Evolutionary conservation across 2,329 filamentous ascomycete species (phyloP).

Genomic region (Sclerotinia glacialis): DNA sequence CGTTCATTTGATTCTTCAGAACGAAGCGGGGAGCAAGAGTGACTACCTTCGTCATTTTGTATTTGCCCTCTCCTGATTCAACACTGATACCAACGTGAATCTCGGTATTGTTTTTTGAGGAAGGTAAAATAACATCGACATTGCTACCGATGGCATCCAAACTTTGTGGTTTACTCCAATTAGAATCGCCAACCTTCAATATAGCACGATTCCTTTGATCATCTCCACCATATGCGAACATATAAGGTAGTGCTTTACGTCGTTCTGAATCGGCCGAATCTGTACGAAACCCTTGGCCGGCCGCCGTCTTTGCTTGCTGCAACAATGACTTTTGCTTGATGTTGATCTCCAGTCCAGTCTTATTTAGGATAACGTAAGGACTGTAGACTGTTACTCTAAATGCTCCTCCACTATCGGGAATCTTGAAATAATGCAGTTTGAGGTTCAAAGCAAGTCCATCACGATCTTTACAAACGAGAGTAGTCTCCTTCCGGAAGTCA

Average conservation of each 20-base stretch:
- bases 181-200: constrained; percentile 82
- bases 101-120: constrained; percentile 66
- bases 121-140: constrained; percentile 80
- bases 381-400: constrained; percentile 96
- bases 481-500: constrained; percentile 82
- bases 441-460: constrained; percentile 76
- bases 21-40: constrained; percentile 91
- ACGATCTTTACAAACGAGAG: constrained; percentile 78
- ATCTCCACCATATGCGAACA: constrained; percentile 90
- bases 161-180: constrained; percentile 96
- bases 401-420: constrained; percentile 88
- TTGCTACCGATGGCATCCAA: constrained; percentile 96
- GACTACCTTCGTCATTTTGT: constrained; percentile 94
- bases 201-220: constrained; percentile 89
- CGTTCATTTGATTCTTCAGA: constrained; percentile 85
- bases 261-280: constrained; percentile 51
- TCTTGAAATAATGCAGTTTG: constrained; percentile 83
- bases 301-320: constrained; percentile 75
- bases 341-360: constrained; percentile 84
- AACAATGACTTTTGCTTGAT: constrained; percentile 88
- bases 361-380: constrained; percentile 92
- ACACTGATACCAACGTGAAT: constrained; percentile 90
- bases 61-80: constrained; percentile 90
- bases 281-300: constrained; percentile 68
- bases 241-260: constrained; percentile 80